These are phyloP conservation scores for Eutrema yunnanense DNA, from an alignment of 345 rosid genomes.

Conservation along the genomic window DNA sequence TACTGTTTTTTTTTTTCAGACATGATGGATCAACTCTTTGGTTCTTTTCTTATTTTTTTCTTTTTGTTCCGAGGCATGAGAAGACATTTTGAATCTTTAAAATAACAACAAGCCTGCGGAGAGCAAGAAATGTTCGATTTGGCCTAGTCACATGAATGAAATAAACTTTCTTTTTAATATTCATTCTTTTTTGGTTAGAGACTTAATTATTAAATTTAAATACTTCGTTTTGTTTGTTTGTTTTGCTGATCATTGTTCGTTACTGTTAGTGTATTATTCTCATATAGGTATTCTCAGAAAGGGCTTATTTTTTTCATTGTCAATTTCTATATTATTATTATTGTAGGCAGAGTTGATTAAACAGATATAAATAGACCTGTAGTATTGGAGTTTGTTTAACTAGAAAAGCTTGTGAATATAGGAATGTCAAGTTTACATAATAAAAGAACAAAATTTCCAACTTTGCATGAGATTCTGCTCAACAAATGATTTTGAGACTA, in stretches of 20 bases:
- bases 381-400: not conserved
- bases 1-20: constrained; percentile 37
- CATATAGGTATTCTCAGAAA: not conserved
- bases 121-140: constrained; percentile 19
- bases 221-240: too few species aligned
- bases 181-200: not conserved
- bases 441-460: not conserved
- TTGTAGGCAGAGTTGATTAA: not conserved
- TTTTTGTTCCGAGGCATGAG: constrained; percentile 3
- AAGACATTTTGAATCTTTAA: constrained; percentile 13
- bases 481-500: not conserved
- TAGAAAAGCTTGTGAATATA: not conserved
- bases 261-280: too few species aligned
- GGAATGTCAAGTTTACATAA: not conserved
- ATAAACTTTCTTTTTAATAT: constrained; percentile 17
- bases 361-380: not conserved
- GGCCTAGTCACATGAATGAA: constrained; percentile 29
- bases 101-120: constrained; percentile 42
- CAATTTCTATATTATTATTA: too few species aligned
- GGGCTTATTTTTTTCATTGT: not conserved
- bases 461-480: not conserved
- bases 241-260: too few species aligned
- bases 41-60: constrained; percentile 8
- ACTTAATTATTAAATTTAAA: not conserved
- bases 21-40: constrained; percentile 56